These are phyloP conservation scores for Pythium sp. DNA, from an alignment of 352 stramenopile genomes.

Conservation along the genomic window DNA sequence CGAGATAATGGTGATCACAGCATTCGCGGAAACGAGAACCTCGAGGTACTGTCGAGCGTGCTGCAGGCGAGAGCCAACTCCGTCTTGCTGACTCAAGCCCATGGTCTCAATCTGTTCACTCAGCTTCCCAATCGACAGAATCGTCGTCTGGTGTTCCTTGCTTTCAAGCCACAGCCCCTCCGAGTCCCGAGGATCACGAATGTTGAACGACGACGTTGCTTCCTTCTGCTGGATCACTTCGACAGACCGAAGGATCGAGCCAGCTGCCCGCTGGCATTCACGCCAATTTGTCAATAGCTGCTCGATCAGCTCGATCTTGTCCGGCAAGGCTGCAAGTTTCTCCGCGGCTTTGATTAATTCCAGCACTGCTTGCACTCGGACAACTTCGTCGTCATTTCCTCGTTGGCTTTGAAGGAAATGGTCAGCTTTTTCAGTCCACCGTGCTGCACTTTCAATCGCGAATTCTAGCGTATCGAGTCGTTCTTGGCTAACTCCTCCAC, in stretches of 20 bases:
- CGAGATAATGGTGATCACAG: constrained; percentile 14
- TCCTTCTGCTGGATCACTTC: constrained; percentile 26
- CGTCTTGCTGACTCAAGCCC: constrained; percentile 11
- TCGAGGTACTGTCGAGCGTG: constrained; percentile 18
- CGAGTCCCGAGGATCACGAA: constrained; percentile 11
- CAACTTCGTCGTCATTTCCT: constrained; percentile 3
- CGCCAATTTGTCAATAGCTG: constrained; percentile 30
- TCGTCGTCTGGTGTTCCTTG: constrained; percentile 16
- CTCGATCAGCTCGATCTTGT: constrained; percentile 23
- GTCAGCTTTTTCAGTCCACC: constrained; percentile 28
- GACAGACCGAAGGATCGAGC: constrained; percentile 23
- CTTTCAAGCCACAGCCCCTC: constrained; percentile 12
- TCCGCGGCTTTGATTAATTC: constrained; percentile 26
- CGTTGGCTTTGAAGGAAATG: constrained; percentile 18
- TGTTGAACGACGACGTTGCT: constrained; percentile 10
- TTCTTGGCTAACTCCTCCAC: constrained; percentile 23
- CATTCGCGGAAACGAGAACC: constrained; percentile 19
- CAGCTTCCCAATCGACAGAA: constrained; percentile 12
- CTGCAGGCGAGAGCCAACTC: constrained; percentile 4
- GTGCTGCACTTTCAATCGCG: constrained; percentile 18
- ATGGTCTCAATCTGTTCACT: constrained; percentile 6
- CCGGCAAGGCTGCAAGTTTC: constrained; percentile 23
- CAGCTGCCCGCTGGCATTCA: constrained; percentile 17
- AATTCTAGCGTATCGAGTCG: constrained; percentile 34
- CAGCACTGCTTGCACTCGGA: constrained; percentile 15